A percentile compares a stretch with the other conserved stretches of the same genome.
These are phyloP conservation scores for Talaromyces marneffei DNA, from an alignment of 2,329 filamentous ascomycete genomes.

Conservation along the genomic window DNA sequence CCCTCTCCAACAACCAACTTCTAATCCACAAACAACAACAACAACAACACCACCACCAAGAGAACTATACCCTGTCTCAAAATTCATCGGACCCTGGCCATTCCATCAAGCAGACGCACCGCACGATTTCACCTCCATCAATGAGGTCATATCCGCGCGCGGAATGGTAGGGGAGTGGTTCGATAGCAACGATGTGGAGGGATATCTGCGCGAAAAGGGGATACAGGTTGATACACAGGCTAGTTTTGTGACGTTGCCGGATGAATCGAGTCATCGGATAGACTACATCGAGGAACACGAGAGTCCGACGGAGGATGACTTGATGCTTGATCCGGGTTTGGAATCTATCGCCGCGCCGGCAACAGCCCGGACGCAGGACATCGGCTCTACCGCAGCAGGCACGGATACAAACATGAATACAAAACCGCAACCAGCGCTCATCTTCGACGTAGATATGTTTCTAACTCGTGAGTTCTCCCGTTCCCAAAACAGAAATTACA, in stretches of 20 bases:
- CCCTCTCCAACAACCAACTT: constrained; percentile 30
- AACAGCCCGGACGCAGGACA: neutral
- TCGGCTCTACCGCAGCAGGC: too few relatives aligned
- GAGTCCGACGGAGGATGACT: neutral
- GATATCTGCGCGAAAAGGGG: constrained; percentile 53
- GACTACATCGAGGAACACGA: neutral
- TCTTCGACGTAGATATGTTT: constrained; percentile 12
- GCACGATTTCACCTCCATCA: constrained; percentile 18
- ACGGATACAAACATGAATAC: neutral
- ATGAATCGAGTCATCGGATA: neutral
- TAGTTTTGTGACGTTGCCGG: constrained; percentile 19
- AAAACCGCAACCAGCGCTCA: neutral
- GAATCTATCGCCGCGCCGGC: neutral
- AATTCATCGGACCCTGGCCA: constrained; percentile 12
- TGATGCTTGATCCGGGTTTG: neutral
- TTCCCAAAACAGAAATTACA: neutral
- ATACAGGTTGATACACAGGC: constrained; percentile 23
- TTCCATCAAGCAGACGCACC: constrained; percentile 16
- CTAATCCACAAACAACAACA: constrained; percentile 28
- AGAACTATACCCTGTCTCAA: constrained; percentile 18
- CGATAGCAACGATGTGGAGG: constrained; percentile 67
- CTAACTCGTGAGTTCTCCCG: constrained; percentile 6
- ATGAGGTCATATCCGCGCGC: constrained; percentile 34
- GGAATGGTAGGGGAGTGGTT: constrained; percentile 69
- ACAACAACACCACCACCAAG: neutral